Conservation (phyloP, 2,329 filamentous ascomycete species). For the Monosporascus sp. region DNA sequence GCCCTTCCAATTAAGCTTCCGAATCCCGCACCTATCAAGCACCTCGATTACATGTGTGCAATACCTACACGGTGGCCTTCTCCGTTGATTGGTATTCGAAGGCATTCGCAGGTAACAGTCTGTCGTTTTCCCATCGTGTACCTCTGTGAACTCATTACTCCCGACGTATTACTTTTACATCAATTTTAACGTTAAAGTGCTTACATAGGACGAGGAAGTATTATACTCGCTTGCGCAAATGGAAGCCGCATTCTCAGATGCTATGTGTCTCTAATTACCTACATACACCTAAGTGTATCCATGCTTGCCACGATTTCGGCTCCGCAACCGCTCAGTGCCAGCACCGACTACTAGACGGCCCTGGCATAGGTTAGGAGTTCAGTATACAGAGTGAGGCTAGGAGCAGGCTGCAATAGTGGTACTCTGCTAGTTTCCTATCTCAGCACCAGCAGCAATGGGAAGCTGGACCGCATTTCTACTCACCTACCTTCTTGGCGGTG, state of each 20-base stretch:
- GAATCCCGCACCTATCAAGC: no score
- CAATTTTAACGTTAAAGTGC: no score
- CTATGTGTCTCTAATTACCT: not conserved
- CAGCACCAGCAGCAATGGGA: constrained; percentile 35
- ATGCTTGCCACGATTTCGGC: not conserved
- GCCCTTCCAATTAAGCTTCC: no score
- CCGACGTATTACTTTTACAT: no score
- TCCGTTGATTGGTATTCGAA: no score
- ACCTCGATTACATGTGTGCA: no score
- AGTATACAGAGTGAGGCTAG: not conserved
- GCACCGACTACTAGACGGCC: not conserved
- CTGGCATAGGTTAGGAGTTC: not conserved
- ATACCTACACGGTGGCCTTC: no score
- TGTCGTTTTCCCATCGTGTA: no score
- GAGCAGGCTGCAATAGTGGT: constrained; percentile 12
- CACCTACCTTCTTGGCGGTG: constrained; percentile 77
- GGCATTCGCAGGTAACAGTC: no score
- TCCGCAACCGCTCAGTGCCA: not conserved
- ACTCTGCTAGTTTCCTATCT: constrained; percentile 13
- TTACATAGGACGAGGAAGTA: no score
- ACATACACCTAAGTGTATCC: not conserved
- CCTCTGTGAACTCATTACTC: no score
- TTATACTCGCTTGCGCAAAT: not conserved
- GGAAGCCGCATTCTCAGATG: not conserved
- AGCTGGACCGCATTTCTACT: constrained; percentile 56